Evolutionary conservation across 2,329 filamentous ascomycete genomes (phyloP), one percentile per base, ranked within the genome.

Genomic region (Lecanoromycetidae sp.): DNA sequence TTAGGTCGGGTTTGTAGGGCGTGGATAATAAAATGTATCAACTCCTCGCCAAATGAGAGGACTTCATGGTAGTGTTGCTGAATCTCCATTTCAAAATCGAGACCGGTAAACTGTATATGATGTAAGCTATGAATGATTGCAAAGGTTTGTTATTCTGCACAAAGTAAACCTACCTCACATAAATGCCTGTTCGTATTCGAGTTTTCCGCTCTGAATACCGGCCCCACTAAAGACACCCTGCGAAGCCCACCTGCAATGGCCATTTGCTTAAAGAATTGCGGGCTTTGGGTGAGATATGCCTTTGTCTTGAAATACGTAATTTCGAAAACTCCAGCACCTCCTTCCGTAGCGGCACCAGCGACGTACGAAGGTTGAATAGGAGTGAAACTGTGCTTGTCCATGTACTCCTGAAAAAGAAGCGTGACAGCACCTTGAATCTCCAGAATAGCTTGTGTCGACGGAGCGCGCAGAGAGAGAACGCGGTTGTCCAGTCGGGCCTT

Each of bases 311-410:
- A 96, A 68, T 96, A 96, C 35, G 82, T 80, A 57, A 96, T 72
- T 57, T 82, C 75, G 65, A 98, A 96, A 33, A 96, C 90, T 61
- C 90, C 93, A 56, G 80, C 80, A 55, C 91, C 91, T 58, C 91
- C 90, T 68, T 98, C 91, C 3, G 87, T 91, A 4, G 91, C 84
- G 12, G 90, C 84, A 41, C 83, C 88, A 46, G 94, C 85, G 35
- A 98, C 72, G 63, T 87, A 90, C 8, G 91, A 87, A 2, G 88
- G 84, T 63, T 94, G 86, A 59, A 95, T 87, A 63, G 85, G 78
- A 54, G 82, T 79, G 64, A 94, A 94, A 45, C 79, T 77, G 50
- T 76, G 76, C 54, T 76, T 72, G 51, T 81, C 74, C 56, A 95
- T 80, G 64, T 88, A 96, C 56, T 87, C 80, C 49, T 75, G 71